phyloP scores from a whole-genome alignment of 352 stramenopile species.

The Globisporangium nodosum region DNA sequence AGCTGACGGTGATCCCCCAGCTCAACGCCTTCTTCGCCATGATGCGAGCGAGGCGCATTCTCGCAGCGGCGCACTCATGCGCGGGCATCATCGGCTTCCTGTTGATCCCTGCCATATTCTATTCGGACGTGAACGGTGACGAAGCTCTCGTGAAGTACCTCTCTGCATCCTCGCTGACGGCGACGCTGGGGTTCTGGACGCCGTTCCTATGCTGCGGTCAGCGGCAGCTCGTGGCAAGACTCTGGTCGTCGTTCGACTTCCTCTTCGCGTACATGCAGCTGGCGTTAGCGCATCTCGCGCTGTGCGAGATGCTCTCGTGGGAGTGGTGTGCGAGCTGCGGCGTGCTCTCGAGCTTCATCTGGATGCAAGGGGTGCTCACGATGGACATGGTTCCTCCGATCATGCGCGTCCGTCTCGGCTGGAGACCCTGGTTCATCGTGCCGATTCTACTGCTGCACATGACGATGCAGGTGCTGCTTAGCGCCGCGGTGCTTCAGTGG shows the following conservation, averaged over 20 bases:
- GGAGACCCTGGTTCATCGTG: background rate
- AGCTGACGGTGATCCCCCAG: background rate
- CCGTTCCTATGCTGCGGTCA: slow-evolving; percentile 7
- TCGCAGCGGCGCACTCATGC: background rate
- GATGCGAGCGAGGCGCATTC: background rate
- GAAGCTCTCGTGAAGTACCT: no score
- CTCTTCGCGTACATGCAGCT: slow-evolving; percentile 18
- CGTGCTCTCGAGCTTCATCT: slow-evolving; percentile 10
- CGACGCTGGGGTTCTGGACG: slow-evolving; percentile 2
- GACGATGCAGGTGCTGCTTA: slow-evolving; percentile 5
- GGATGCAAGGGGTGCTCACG: slow-evolving; percentile 17
- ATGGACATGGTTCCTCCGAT: slow-evolving; percentile 19
- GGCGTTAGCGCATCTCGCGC: slow-evolving; percentile 1
- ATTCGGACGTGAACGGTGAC: no score
- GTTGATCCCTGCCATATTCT: background rate
- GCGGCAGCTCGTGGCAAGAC: slow-evolving; percentile 10
- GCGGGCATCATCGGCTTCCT: background rate
- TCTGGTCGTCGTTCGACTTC: slow-evolving; percentile 24
- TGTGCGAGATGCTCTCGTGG: slow-evolving; percentile 15
- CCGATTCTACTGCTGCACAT: slow-evolving; percentile 7
- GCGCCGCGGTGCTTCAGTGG: slow-evolving; percentile 6
- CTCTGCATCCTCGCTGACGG: background rate
- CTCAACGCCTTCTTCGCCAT: background rate
- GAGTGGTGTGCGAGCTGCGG: background rate
- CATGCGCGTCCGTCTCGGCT: slow-evolving; percentile 5